Percentiles rank a stretch among this genome's conserved stretches.
phyloP scores from a whole-genome alignment of 2,329 filamentous ascomycete genomes.

The Shiraia bambusicola region DNA sequence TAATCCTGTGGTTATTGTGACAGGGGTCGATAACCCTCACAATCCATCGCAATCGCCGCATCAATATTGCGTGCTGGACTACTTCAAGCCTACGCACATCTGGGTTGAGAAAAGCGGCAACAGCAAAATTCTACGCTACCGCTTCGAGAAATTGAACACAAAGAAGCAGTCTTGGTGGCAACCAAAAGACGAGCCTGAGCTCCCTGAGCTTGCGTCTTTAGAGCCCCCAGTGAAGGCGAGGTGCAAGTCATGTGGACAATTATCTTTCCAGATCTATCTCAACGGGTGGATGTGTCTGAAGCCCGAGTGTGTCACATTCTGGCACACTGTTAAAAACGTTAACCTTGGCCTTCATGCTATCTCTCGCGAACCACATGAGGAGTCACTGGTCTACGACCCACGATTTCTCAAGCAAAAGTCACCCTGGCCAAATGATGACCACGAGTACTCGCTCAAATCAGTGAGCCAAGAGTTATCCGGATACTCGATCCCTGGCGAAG shows the following conservation, averaged over 20 bases:
- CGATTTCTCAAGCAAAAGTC: conserved; percentile 60
- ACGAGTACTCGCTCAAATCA: conserved; percentile 40
- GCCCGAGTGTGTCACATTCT: conserved; percentile 56
- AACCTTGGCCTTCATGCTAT: not conserved
- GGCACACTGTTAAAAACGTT: conserved; percentile 42
- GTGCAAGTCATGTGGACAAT: conserved; percentile 39
- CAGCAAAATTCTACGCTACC: conserved; percentile 57
- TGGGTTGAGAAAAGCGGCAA: conserved; percentile 62
- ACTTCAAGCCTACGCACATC: conserved; percentile 67
- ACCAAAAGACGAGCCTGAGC: conserved; percentile 33
- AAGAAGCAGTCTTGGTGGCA: conserved; percentile 61
- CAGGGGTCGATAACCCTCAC: conserved; percentile 55
- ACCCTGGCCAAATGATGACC: conserved; percentile 43
- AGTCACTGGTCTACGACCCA: conserved; percentile 54
- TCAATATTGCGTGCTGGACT: conserved; percentile 66
- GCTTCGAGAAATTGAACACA: conserved; percentile 65
- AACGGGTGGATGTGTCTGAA: conserved; percentile 62
- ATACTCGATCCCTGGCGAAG: conserved; percentile 46
- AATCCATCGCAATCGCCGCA: conserved; percentile 56
- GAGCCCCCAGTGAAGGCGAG: conserved; percentile 35
- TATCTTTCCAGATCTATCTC: conserved; percentile 45
- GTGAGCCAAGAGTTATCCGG: conserved; percentile 29
- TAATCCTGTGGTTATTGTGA: conserved; percentile 54
- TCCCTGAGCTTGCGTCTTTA: conserved; percentile 34
- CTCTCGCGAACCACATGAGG: conserved; percentile 36